Evolutionary conservation across 208 protist species (phyloP), one percentile per base, ranked within the genome.

Genomic region (Leishmania turanica): DNA sequence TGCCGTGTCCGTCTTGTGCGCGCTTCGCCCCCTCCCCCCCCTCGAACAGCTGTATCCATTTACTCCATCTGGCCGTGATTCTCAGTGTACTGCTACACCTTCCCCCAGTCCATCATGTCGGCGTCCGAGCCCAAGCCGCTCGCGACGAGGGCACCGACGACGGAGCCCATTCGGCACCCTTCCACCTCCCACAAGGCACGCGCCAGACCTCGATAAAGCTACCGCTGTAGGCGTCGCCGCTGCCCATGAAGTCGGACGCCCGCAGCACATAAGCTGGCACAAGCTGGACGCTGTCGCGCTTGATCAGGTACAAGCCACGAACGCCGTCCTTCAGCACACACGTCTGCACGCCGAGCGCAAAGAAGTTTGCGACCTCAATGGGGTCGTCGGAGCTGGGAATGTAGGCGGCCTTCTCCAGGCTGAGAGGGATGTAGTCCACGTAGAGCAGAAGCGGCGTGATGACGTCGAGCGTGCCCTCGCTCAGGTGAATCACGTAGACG

Each of bases 401-500:
- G 65, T 47, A 83, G 27, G 60, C 42, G 42, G 75, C 77, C 80
- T 84, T 77, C 51, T 84, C 77, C 42, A 83, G 45, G 8, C 47
- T 82, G 45, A 65, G 84, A 73, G 82, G 78, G 74, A 88, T 78
- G 78, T 85, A 84, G 42, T 82, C 80, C 56, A 84, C 78, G 77
- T 62, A 84, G 1, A 62, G 80, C 54, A 82, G 77, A 21, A 80
- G 81, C 58, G 77, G 80, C 54, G 68, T 56, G n/a, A 79, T 75
- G 24, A 88, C 37, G 34, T 68, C 68, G 11, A 81, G 84, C 40
- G 81, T 81, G 42, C 62, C 60, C 15, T n/a, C n/a, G 66, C 72
- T 88, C 42, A 73, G 79, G 80, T 81, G 84, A 34, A 84, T 84
- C 60, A 84, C 47, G 77, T 82, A 76, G 66, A 82, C 84, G 58